Base-by-base conservation (phyloP, 2,329 filamentous ascomycete genomes). In the Colletotrichum noveboracense region DNA sequence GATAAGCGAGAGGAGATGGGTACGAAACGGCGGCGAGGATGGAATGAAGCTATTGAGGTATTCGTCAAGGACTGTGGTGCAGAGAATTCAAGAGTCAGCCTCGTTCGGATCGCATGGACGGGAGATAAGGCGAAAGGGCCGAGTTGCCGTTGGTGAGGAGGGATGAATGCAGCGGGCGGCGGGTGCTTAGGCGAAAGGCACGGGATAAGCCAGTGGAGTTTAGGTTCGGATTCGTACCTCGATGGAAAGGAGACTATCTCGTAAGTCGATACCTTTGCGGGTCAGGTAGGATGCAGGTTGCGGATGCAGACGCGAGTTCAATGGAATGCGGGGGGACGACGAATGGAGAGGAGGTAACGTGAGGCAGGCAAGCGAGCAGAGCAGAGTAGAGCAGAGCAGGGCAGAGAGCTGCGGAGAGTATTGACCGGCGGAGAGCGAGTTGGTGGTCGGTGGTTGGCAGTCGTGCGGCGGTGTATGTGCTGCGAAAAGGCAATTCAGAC, bases 171-270 rank as follows among this genome's bases (percentile, higher is more conserved):
- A 73, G 38, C 38, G 38, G 38, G 70, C 73, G 62, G 48, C 52
- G 67, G 69, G 13, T 62, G 72, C 55, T 62, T 67, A 64, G 72
- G 72, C 72, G 73, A 72, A 38, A 75, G 30, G 55, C 72, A 72
- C 30, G 73, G 72, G 38, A 66, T 24, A 64, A 72, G 56, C 69
- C 60, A 30, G 62, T 55, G 69, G 69, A 26, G 43, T 43, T 72
- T 67, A 72, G 26, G 69, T 62, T 67, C 65, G 62, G 62, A 60
- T 62, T 43, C 32, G 69, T 75, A 75, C 73, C 69, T 75, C 62
- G 62, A 75, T 71, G 21, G 68, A 66, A 36, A 30, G 48, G 43
- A 55, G 18, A 55, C 18, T 61, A 32, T 32, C 18, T 21, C 18
- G 36, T 58, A 52, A 24, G 52, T 21, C 52, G n/a, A 14, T 36